Conservation (phyloP, 1,284 basidiomycete genomes). For the Paramarasmius palmivorus region DNA sequence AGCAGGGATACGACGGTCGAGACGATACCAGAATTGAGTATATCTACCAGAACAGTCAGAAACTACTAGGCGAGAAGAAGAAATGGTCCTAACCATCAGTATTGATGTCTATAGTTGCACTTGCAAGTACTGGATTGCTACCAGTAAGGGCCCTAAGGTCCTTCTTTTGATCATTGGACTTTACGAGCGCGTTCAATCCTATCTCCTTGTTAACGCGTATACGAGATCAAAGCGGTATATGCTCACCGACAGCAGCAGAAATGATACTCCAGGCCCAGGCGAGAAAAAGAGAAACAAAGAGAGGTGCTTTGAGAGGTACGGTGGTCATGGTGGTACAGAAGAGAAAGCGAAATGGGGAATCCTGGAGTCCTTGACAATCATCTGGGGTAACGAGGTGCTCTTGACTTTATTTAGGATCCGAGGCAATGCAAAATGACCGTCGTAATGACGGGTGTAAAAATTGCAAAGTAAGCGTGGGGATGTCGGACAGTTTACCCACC, state of each 20-base stretch:
- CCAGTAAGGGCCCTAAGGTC: too few species aligned
- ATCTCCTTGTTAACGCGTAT: neutral
- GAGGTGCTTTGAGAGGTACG: conserved; percentile 18
- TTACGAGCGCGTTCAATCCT: conserved; percentile 42
- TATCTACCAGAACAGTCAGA: conserved; percentile 34
- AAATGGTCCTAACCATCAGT: conserved; percentile 25
- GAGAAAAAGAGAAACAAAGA: conserved; percentile 23
- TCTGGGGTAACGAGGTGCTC: too few species aligned
- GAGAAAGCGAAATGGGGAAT: neutral
- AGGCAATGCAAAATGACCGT: too few species aligned
- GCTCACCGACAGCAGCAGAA: conserved; percentile 22
- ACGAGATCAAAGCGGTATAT: neutral
- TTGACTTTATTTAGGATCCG: too few species aligned
- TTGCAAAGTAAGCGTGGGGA: too few species aligned
- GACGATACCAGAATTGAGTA: conserved; percentile 45
- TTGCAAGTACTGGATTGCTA: conserved; percentile 27
- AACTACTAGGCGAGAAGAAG: neutral
- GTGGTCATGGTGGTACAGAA: neutral
- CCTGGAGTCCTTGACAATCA: neutral
- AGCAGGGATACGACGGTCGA: conserved; percentile 44
- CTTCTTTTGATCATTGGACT: conserved; percentile 36
- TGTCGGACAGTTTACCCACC: too few species aligned
- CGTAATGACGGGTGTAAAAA: too few species aligned
- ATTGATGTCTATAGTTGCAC: conserved; percentile 31
- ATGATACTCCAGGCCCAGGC: conserved; percentile 28